A percentile compares a stretch with the other conserved stretches of the same genome.
These are phyloP conservation scores for Ascochyta lentis DNA, from an alignment of 2,329 filamentous ascomycete species.

Conservation along the genomic window DNA sequence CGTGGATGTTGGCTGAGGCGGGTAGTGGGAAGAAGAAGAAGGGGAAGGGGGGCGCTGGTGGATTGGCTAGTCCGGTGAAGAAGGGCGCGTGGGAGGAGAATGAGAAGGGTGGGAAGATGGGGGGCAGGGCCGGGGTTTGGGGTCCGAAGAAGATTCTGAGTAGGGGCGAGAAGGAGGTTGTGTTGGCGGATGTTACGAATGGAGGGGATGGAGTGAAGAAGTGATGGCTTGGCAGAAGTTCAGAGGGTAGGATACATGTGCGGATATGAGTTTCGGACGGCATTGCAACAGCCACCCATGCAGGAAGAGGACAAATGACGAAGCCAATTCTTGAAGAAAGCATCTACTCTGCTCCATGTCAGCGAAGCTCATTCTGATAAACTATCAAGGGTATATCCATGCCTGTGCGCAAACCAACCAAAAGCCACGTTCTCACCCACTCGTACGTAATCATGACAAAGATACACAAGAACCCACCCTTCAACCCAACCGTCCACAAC, in stretches of 20 bases:
- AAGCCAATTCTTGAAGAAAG: background rate
- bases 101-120: slow-evolving; percentile 14
- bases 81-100: slow-evolving; percentile 12
- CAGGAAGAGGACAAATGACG: too few species aligned
- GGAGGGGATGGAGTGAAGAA: slow-evolving; percentile 5
- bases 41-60: background rate
- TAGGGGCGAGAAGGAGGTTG: slow-evolving; percentile 22
- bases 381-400: slow-evolving; percentile 23
- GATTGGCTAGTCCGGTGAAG: background rate
- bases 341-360: background rate
- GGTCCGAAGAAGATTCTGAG: slow-evolving; percentile 37
- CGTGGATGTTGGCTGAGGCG: slow-evolving; percentile 29
- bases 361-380: slow-evolving; percentile 12
- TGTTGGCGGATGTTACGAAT: background rate
- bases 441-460: background rate
- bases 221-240: background rate
- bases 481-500: background rate
- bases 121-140: slow-evolving; percentile 34
- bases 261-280: background rate
- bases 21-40: slow-evolving; percentile 29
- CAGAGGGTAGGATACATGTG: background rate
- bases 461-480: background rate
- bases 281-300: background rate
- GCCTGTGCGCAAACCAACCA: slow-evolving; percentile 4
- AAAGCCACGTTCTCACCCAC: background rate